phyloP scores from a whole-genome alignment of 176 grass and related monocot genomes.

The Hsuehochloa calcarea region DNA sequence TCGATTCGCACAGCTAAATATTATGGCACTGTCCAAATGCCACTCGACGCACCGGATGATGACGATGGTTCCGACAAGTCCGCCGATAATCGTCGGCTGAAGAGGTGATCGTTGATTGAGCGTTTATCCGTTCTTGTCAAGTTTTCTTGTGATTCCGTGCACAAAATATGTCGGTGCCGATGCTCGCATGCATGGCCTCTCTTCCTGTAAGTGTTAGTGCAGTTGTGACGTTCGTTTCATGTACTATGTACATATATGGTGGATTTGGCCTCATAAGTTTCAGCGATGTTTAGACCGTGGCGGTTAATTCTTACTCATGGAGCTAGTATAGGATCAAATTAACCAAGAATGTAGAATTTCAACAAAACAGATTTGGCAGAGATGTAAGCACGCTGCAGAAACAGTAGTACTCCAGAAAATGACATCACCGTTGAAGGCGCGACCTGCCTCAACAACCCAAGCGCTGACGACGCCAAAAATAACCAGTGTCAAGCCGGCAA shows the following conservation, averaged over 20 bases:
- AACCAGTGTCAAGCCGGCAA: background rate
- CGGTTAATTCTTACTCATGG: background rate
- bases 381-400: background rate
- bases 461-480: background rate
- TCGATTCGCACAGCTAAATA: no score
- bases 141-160: background rate
- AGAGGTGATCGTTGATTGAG: background rate
- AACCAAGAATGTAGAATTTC: background rate
- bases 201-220: background rate
- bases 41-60: conserved; percentile 7
- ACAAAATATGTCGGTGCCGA: background rate
- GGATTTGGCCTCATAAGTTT: background rate
- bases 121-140: background rate
- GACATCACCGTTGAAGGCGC: background rate
- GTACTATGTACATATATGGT: background rate
- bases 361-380: background rate
- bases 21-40: no score
- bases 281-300: background rate
- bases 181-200: background rate
- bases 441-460: background rate
- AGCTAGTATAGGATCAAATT: background rate
- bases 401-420: background rate
- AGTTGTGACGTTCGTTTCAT: background rate
- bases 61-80: background rate
- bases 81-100: background rate